Evolutionary conservation across 2,329 filamentous ascomycete genomes (phyloP), one percentile per base, ranked within the genome.

Genomic region (Botrytis pseudocinerea): DNA sequence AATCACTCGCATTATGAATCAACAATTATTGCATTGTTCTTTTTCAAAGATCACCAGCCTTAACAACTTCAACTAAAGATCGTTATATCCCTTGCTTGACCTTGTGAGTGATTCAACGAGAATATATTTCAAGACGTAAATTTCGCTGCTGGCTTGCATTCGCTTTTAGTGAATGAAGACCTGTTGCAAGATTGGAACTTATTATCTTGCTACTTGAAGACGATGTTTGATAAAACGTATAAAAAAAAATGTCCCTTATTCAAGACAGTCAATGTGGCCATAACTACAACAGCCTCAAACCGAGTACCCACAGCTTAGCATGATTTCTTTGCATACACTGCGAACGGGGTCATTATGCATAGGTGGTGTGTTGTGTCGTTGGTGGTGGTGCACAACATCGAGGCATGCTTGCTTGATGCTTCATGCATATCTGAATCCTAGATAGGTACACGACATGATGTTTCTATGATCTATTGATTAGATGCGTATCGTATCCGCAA

Each of bases 401-500:
- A 66, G 35, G 57, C 25, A 42, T 57, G 65, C 48, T 42, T 18
- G 48, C 32, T 32, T 57, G 35, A 42, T 46, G 25, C 32, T 54
- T 63, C 10, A 8, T 57, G 51, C 38, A 59, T 54, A 25, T 2
- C 38, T 40, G 14, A 9, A 54, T 57, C 12, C 38, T n/a, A 40
- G 40, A 32, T 64, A n/a, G 60, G n/a, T 64, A 35, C 69, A 71
- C 48, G 35, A 44, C 61, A 66, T 38, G 46, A 66, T 66, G n/a
- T 20, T 66, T 71, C 64, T 62, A n/a, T 25, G 44, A 46, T 57
- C 59, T 71, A 71, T 71, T 71, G 69, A 66, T 54, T 71, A 25
- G 57, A 14, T 71, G 69, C 69, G 25, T 71, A 40, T 51, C 20
- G 22, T 35, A 14, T 28, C n/a, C 7, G 16, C 14, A 9, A 28